Percentiles rank a stretch among this genome's conserved stretches.
Conservation (phyloP, 148 eudicot genomes). For the Rhododendron molle region DNA sequence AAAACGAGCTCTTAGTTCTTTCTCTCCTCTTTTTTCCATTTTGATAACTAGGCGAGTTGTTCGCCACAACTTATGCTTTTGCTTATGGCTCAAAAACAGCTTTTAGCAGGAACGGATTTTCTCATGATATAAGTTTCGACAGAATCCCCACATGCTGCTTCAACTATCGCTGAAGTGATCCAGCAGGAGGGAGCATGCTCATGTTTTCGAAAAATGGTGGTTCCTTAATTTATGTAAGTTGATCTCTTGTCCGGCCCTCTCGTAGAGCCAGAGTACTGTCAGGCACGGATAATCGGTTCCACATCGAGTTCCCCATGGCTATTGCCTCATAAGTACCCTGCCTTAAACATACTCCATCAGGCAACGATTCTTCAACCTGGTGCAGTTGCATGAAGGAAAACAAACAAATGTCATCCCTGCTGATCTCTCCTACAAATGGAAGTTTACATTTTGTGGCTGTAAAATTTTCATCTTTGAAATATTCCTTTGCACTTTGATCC, state of each 20-base stretch:
- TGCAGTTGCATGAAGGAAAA: neutral
- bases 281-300: constrained; percentile 6
- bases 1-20: neutral
- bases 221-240: too few relatives aligned
- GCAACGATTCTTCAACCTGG: constrained; percentile 9
- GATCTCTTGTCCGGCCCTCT: too few relatives aligned
- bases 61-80: neutral
- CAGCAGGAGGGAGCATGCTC: neutral
- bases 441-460: neutral
- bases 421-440: neutral
- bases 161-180: neutral
- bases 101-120: too few relatives aligned
- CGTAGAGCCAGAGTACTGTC: neutral
- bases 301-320: constrained; percentile 4
- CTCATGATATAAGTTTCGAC: neutral
- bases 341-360: constrained; percentile 1
- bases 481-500: too few relatives aligned
- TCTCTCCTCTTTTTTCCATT: neutral
- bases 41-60: neutral
- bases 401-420: neutral
- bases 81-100: neutral
- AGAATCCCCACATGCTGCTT: neutral
- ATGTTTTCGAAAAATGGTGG: constrained; percentile 19
- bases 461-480: too few relatives aligned
- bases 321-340: constrained; percentile 10